Conservation (phyloP, 2,329 filamentous ascomycete species). For the Colletotrichum endophyticum region DNA sequence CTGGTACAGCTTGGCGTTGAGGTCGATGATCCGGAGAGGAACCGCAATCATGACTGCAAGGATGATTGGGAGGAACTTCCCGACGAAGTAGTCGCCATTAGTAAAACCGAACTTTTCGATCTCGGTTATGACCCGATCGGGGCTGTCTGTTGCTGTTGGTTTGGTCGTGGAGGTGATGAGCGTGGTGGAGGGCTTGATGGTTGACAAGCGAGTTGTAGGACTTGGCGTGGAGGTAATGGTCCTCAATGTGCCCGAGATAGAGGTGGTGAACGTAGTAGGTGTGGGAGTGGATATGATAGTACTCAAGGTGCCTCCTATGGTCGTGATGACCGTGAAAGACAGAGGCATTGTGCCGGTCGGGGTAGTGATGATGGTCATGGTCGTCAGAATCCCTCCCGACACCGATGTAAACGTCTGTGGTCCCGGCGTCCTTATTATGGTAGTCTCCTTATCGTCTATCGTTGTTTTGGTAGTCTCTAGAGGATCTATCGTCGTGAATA, state of each 20-base stretch:
- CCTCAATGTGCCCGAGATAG: slow-evolving; percentile 29
- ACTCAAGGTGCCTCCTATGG: slow-evolving; percentile 25
- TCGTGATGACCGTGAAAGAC: slow-evolving; percentile 27
- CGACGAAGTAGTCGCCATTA: slow-evolving; percentile 39
- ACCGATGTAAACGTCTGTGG: slow-evolving; percentile 28
- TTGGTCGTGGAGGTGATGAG: slow-evolving; percentile 27
- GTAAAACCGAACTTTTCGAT: slow-evolving; percentile 28
- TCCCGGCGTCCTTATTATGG: slow-evolving; percentile 26
- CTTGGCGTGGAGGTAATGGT: slow-evolving; percentile 33
- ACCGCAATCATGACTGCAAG: slow-evolving; percentile 43
- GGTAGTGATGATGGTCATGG: slow-evolving; percentile 28
- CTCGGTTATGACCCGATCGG: slow-evolving; percentile 18
- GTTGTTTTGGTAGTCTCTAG: slow-evolving; percentile 28
- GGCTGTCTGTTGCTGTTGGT: not conserved
- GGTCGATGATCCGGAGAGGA: slow-evolving; percentile 43
- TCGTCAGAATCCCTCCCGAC: slow-evolving; percentile 28
- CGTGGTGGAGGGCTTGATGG: slow-evolving; percentile 23
- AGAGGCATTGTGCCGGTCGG: slow-evolving; percentile 25
- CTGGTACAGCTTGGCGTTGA: slow-evolving; percentile 44
- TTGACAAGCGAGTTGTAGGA: slow-evolving; percentile 27
- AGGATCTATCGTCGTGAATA: slow-evolving; percentile 24
- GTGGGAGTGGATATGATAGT: slow-evolving; percentile 7
- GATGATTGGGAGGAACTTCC: slow-evolving; percentile 46
- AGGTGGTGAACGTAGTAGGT: slow-evolving; percentile 27
- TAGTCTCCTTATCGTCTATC: slow-evolving; percentile 27